Evolutionary conservation across 106 monocot species (phyloP).

Genomic region (Dioscorea alata): DNA sequence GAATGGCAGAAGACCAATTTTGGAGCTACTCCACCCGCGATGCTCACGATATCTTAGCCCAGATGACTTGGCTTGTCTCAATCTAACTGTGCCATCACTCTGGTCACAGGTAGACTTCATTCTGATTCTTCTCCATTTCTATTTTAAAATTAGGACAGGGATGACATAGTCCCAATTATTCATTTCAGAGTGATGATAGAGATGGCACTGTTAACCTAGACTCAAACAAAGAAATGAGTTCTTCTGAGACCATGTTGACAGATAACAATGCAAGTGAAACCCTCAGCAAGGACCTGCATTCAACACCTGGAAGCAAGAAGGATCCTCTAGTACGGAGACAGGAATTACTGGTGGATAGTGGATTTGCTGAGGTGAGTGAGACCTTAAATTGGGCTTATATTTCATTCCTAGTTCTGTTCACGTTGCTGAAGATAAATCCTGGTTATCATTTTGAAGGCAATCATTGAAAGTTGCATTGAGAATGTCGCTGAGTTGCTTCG

Average conservation of each 20-base stretch:
- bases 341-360: constrained; percentile 77
- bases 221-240: background rate
- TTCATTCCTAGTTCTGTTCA: too few relatives aligned
- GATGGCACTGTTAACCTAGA: constrained; percentile 7
- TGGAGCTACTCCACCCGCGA: constrained; percentile 79
- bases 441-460: constrained; percentile 32
- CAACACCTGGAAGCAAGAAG: constrained; percentile 55
- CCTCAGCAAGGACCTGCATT: constrained; percentile 15
- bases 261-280: constrained; percentile 6
- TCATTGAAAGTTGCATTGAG: constrained; percentile 54
- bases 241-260: constrained; percentile 12
- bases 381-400: too few relatives aligned
- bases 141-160: background rate
- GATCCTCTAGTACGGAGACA: constrained; percentile 61
- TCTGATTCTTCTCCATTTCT: background rate
- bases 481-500: constrained; percentile 53
- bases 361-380: constrained; percentile 69
- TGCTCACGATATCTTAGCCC: constrained; percentile 70
- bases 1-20: constrained; percentile 68
- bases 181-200: constrained; percentile 30
- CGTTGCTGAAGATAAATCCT: background rate
- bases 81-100: constrained; percentile 55
- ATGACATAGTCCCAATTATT: constrained; percentile 8
- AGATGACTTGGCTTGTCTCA: constrained; percentile 67
- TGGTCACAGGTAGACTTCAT: constrained; percentile 33